phyloP scores from a whole-genome alignment of 257 asterid genomes.

The Asclepias syriaca region DNA sequence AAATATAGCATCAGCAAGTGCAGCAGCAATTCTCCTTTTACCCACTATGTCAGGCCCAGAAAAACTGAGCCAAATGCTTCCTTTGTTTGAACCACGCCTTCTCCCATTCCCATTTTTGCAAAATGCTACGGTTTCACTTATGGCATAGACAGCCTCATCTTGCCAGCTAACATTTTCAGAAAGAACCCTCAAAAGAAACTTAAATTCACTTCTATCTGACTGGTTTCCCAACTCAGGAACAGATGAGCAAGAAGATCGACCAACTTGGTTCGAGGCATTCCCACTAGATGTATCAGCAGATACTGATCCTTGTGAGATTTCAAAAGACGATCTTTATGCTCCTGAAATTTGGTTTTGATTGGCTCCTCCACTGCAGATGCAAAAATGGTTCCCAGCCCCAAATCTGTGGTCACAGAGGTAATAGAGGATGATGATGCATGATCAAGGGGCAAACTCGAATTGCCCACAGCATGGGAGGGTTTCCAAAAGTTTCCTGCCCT shows the following conservation, averaged over 20 bases:
- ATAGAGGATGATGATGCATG: conserved; percentile 24
- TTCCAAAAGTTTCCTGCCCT: conserved; percentile 22
- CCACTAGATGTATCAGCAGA: conserved; percentile 35
- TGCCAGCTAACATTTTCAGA: conserved; percentile 74
- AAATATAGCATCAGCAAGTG: conserved; percentile 61
- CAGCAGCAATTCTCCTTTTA: conserved; percentile 63
- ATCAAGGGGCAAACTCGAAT: conserved; percentile 22
- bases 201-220: conserved; percentile 37
- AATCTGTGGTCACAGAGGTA: conserved; percentile 60
- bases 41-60: conserved; percentile 83
- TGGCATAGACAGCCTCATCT: conserved; percentile 56
- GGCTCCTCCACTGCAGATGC: conserved; percentile 29
- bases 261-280: conserved; percentile 29
- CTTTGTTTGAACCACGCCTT: conserved; percentile 35
- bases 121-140: conserved; percentile 45
- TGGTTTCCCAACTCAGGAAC: conserved; percentile 32
- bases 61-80: conserved; percentile 78
- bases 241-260: conserved; percentile 35
- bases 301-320: conserved; percentile 29
- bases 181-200: conserved; percentile 49
- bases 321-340: conserved; percentile 20
- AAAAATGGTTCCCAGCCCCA: conserved; percentile 67
- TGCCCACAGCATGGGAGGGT: conserved; percentile 21
- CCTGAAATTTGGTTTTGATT: conserved; percentile 30
- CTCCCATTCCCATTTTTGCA: conserved; percentile 48